These are phyloP conservation scores for Chaetomiaceae sp. DNA, from an alignment of 2,329 filamentous ascomycete genomes.

Conservation along the genomic window DNA sequence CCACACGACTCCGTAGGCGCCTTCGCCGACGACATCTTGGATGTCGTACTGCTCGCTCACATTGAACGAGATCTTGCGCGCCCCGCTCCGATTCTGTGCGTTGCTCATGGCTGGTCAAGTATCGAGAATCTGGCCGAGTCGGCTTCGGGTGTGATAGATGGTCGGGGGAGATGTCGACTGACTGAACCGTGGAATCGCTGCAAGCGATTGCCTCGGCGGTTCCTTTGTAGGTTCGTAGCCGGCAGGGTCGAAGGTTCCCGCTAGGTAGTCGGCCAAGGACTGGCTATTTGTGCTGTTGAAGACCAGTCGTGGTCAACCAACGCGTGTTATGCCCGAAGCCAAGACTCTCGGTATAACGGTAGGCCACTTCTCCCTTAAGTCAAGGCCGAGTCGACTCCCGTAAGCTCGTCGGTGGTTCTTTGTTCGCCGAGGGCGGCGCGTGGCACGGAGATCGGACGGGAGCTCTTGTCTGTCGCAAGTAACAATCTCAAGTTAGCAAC, in stretches of 20 bases:
- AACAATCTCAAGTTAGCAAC: conserved; percentile 18
- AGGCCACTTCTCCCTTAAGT: conserved; percentile 1
- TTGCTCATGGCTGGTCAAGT: conserved; percentile 47
- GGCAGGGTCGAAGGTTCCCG: not conserved
- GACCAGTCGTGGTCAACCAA: not conserved
- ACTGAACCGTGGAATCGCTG: not conserved
- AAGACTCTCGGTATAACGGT: not conserved
- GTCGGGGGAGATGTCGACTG: not conserved
- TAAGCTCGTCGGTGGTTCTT: conserved; percentile 10
- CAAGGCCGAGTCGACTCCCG: not conserved
- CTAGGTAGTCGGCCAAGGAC: not conserved
- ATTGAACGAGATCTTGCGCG: conserved; percentile 98
- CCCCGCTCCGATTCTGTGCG: conserved; percentile 55
- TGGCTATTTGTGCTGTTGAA: too few relatives aligned
- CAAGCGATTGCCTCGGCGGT: not conserved
- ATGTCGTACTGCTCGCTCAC: conserved; percentile 99
- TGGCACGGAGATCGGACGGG: not conserved
- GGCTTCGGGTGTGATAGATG: not conserved
- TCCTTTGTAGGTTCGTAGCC: not conserved
- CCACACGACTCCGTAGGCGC: conserved; percentile 98
- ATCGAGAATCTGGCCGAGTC: conserved; percentile 1
- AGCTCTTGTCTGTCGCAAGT: conserved; percentile 10
- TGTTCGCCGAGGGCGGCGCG: conserved; percentile 7
- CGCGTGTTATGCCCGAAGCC: not conserved
- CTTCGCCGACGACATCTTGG: conserved; percentile 97